A percentile compares a stretch with the other conserved stretches of the same genome.
phyloP scores from a whole-genome alignment of 83 land plant species.

The Picea abies region DNA sequence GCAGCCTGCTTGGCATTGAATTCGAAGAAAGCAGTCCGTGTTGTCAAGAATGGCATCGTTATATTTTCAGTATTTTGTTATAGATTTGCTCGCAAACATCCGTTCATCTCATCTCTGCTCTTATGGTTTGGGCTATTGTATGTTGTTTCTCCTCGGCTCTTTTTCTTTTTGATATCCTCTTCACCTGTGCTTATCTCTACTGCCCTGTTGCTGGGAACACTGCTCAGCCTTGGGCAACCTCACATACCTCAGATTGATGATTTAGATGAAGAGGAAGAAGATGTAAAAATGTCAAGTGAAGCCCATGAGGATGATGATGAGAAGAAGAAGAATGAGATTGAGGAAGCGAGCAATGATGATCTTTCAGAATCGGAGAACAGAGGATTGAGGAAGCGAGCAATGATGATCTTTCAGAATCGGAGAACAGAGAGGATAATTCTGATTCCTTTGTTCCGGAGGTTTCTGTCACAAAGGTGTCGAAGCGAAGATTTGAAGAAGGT shows the following conservation, averaged over 20 bases:
- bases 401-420: neutral
- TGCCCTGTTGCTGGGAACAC: slow-evolving; percentile 57
- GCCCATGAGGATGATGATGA: slow-evolving; percentile 13
- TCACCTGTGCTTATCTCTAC: slow-evolving; percentile 68
- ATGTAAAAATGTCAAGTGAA: slow-evolving; percentile 19
- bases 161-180: slow-evolving; percentile 47
- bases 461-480: slow-evolving; percentile 11
- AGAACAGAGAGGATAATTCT: slow-evolving; percentile 3
- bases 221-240: slow-evolving; percentile 66
- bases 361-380: neutral
- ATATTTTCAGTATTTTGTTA: slow-evolving; percentile 26
- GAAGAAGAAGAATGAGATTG: slow-evolving; percentile 16
- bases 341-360: neutral
- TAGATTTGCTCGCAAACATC: slow-evolving; percentile 42
- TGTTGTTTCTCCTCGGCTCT: slow-evolving; percentile 46
- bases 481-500: slow-evolving; percentile 14
- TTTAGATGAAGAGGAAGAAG: slow-evolving; percentile 31
- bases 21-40: slow-evolving; percentile 20
- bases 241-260: slow-evolving; percentile 55
- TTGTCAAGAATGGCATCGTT: slow-evolving; percentile 18
- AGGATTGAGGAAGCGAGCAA: neutral
- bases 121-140: slow-evolving; percentile 40
- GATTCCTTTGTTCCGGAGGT: slow-evolving; percentile 6
- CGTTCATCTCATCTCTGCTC: slow-evolving; percentile 29
- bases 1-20: slow-evolving; percentile 1